These are phyloP conservation scores for Populus hybrid DNA, from an alignment of 441 rosid genomes.

Conservation along the genomic window DNA sequence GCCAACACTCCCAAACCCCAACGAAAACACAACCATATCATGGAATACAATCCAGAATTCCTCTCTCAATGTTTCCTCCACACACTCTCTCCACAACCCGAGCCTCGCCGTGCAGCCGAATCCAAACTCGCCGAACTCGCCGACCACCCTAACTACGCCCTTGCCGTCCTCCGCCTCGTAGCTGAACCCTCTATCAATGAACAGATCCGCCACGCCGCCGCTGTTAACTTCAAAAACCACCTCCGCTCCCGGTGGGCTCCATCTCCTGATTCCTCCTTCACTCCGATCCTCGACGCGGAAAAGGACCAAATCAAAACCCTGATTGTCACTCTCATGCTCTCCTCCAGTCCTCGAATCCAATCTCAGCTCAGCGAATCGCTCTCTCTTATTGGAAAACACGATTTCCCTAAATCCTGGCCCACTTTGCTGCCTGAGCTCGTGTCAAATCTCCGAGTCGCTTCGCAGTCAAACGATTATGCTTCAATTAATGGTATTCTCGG, in stretches of 20 bases:
- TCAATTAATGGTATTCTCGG: constrained; percentile 88
- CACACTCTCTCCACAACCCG: constrained; percentile 72
- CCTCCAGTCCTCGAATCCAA: constrained; percentile 73
- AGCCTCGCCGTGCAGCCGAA: constrained; percentile 89
- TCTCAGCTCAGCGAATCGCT: constrained; percentile 93
- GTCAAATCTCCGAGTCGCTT: constrained; percentile 45
- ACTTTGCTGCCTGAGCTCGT: constrained; percentile 79
- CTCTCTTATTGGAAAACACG: constrained; percentile 82
- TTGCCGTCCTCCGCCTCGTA: constrained; percentile 75
- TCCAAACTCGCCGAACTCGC: constrained; percentile 52
- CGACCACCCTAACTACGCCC: constrained; percentile 63
- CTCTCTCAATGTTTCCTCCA: constrained; percentile 82
- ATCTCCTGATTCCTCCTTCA: constrained; percentile 33
- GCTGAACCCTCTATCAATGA: constrained; percentile 74
- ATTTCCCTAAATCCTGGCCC: constrained; percentile 87
- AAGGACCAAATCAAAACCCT: constrained; percentile 79
- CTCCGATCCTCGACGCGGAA: constrained; percentile 57
- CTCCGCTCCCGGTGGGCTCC: constrained; percentile 84
- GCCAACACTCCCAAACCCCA: not conserved
- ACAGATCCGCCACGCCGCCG: constrained; percentile 89
- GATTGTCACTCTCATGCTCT: constrained; percentile 81
- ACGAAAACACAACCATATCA: not conserved
- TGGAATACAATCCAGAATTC: constrained; percentile 69
- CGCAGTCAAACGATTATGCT: constrained; percentile 46
- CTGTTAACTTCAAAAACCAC: constrained; percentile 93